Evolutionary conservation across 2,329 filamentous ascomycete species (phyloP), one percentile per base, ranked within the genome.

Genomic region (Tolypocladium nubicola): DNA sequence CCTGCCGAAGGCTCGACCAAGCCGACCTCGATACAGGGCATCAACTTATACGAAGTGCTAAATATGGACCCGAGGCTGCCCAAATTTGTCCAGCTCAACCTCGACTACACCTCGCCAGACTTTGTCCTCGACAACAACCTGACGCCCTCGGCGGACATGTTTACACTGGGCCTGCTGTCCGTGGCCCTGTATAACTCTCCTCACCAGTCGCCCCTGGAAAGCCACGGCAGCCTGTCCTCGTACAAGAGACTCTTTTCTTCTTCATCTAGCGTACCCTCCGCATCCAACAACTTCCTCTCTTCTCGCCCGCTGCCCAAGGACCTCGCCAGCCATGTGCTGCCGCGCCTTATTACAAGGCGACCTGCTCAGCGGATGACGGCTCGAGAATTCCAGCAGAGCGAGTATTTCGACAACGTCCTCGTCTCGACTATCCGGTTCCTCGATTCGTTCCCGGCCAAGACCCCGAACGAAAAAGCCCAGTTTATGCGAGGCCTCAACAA

Each of bases 381-480:
- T 5, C 85, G 83, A 56, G 93, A 96, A 65, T 97, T 99, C 64
- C 94, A 99, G 68, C 85, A 97, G 70, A 95, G 91, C 66, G 86
- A 90, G 63, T 99, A 95, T 69, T 99, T 99, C 69, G 91, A 99
- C 73, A 99, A 97, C 66, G 89, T 97, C 52, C 79, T 99, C 5
- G 90, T 99, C 26, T 96, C 92, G 0, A 97, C 94, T 0, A 96
- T 99, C 61, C 89, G 94, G 14, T 99, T 99, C 67, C 77, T 99
- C 33, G 94, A 99, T 65, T 83, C 86, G 0, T 84, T 99, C 59
- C 93, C 94, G 0, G 89, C 90, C 39, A 99, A 99, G 75, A 96
- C 91, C 1, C 81, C 89, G 0, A 89, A 84, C 61, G 94, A 99
- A 68, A 99, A 99, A 70, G 81, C 87, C 8, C 87, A 91, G 58